phyloP scores from a whole-genome alignment of 78 protist species.

The Dictyostelium brefeldianum region DNA sequence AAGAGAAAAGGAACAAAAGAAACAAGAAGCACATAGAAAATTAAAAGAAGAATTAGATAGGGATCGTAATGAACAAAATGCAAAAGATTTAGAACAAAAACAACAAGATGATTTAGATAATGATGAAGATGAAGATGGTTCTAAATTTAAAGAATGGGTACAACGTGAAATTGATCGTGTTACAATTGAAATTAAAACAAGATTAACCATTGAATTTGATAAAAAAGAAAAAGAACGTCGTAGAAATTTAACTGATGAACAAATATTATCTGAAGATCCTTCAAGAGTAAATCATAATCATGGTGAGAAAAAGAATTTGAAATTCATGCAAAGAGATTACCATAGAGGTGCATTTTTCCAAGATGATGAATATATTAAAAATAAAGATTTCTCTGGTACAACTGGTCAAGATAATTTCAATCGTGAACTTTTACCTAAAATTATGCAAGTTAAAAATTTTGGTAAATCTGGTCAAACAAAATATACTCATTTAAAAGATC shows the following conservation, averaged over 20 bases:
- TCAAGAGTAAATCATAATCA: background rate
- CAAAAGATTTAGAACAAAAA: background rate
- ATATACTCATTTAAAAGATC: constrained; percentile 82
- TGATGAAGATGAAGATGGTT: constrained; percentile 20
- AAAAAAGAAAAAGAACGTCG: constrained; percentile 41
- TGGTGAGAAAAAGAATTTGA: constrained; percentile 20
- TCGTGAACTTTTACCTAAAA: constrained; percentile 58
- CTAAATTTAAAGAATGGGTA: constrained; percentile 51
- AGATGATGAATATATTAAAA: constrained; percentile 78
- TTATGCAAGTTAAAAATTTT: constrained; percentile 84
- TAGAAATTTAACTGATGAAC: constrained; percentile 59
- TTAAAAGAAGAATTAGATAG: constrained; percentile 58
- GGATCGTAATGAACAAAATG: constrained; percentile 26
- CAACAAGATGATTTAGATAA: constrained; percentile 36
- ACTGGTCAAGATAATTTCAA: constrained; percentile 75
- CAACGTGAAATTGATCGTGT: constrained; percentile 52
- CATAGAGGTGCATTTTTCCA: constrained; percentile 88
- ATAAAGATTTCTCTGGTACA: constrained; percentile 63
- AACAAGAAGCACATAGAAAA: constrained; percentile 64
- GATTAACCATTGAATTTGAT: constrained; percentile 9
- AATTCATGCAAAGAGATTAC: constrained; percentile 79
- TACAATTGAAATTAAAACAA: constrained; percentile 11
- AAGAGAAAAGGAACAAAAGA: constrained; percentile 51
- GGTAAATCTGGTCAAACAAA: constrained; percentile 79
- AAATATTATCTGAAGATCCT: constrained; percentile 47